Evolutionary conservation across 2,329 filamentous ascomycete species (phyloP).

Genomic region (Pleomassaria siparia): DNA sequence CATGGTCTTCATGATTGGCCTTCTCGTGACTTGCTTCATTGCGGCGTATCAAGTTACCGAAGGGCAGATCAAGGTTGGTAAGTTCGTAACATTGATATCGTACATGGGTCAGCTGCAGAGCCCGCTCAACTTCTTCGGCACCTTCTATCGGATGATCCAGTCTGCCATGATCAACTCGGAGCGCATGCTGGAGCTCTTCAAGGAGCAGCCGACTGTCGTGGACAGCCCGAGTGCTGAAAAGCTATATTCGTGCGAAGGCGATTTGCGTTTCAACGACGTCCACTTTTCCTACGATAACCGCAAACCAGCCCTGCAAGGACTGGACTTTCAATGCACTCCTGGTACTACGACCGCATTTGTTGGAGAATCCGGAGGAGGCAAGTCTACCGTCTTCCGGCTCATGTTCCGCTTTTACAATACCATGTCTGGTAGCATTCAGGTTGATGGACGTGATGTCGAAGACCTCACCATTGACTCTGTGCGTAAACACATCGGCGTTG

Average conservation of each 20-base stretch:
- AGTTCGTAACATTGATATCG: slow-evolving; percentile 70
- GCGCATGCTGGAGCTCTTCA: slow-evolving; percentile 92
- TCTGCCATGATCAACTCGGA: slow-evolving; percentile 97
- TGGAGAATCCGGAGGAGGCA: slow-evolving; percentile 93
- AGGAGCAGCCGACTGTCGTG: slow-evolving; percentile 88
- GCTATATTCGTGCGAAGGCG: slow-evolving; percentile 71
- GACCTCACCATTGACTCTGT: slow-evolving; percentile 93
- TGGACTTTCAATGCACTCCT: slow-evolving; percentile 82
- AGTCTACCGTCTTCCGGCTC: slow-evolving; percentile 93
- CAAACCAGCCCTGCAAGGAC: slow-evolving; percentile 78
- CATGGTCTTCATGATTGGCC: slow-evolving; percentile 63
- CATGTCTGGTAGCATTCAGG: slow-evolving; percentile 73
- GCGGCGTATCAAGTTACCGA: slow-evolving; percentile 69
- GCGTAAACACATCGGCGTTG: slow-evolving; percentile 86
- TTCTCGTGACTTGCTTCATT: slow-evolving; percentile 70
- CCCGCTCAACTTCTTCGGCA: slow-evolving; percentile 77
- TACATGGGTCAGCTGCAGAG: slow-evolving; percentile 74
- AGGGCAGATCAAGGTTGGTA: slow-evolving; percentile 62
- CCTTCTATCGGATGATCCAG: slow-evolving; percentile 94
- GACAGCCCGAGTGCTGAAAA: slow-evolving; percentile 68
- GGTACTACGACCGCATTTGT: slow-evolving; percentile 96
- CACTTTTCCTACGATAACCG: slow-evolving; percentile 87
- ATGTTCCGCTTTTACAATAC: slow-evolving; percentile 97
- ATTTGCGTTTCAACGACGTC: slow-evolving; percentile 85
- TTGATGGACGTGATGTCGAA: slow-evolving; percentile 83